Base-by-base conservation (phyloP, 164 flowering plant genomes). In the Taxillus chinensis region DNA sequence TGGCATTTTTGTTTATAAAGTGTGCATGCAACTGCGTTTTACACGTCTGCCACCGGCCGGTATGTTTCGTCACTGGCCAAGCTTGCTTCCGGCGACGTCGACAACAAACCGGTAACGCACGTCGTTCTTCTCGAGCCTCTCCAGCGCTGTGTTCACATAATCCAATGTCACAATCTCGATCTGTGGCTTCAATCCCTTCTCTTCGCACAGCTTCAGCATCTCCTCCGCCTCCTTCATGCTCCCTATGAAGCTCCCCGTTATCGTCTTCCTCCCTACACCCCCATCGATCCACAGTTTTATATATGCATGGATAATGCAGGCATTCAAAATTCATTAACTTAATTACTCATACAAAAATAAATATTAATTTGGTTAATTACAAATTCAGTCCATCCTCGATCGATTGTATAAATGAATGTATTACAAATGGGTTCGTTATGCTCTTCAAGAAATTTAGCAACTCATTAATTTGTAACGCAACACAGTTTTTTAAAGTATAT, bases 51-150 rank as follows among this genome's bases (percentile, higher is more conserved):
- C 27, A 27, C 27, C 27, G 27, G 27, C 27, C 27, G 27, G 27
- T 27, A 27, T 27, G 27, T 2, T 27, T 27, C 27, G 27, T 27
- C 27, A 27, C 27, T 27, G 27, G 27, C 27, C 67, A 11, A 70
- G 76, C 40, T 74, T 71, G 72, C 81, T 77, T 14, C 76, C 76
- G 5, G 77, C 75, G 5, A 79, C 82, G 71, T 83, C 82, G 43
- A 81, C 40, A 48, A 81, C 79, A 58, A 80, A 80, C 76, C 83
- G 72, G 57, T 80, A 78, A 70, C 81, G 74, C 46, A 82, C 85
- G 63, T 82, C 83, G 37, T 76, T 79, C 68, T 55, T 79, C 41
- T 76, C 85, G 77, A 84, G 64, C 45, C 84, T 77, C 66, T 82
- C 82, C 70, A 84, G 70, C 15, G 83, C 85, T 52, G 67, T 49